phyloP scores from a whole-genome alignment of 176 grass and related monocot genomes.

The Raddia guianensis region DNA sequence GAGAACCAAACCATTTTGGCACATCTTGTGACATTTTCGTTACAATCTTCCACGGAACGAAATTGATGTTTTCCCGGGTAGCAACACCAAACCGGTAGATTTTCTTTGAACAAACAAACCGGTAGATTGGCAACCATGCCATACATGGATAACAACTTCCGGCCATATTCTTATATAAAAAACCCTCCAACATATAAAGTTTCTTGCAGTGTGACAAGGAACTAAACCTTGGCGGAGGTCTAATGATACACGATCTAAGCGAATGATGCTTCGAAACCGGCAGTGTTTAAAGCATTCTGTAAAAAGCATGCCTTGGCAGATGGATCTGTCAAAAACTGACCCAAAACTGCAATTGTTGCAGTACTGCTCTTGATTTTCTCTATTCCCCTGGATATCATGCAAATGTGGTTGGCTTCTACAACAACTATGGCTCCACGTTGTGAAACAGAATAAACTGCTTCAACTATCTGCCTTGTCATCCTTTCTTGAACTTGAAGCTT shows the following conservation, averaged over 20 bases:
- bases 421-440: slow-evolving; percentile 69
- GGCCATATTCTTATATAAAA: not conserved
- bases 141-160: slow-evolving; percentile 2
- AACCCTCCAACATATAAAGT: not conserved
- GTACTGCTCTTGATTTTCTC: slow-evolving; percentile 95
- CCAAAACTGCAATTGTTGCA: slow-evolving; percentile 83
- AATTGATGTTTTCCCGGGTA: not conserved
- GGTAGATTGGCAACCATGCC: slow-evolving; percentile 27
- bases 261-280: slow-evolving; percentile 37
- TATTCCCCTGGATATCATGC: slow-evolving; percentile 95
- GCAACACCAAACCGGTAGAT: slow-evolving; percentile 8
- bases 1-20: slow-evolving; percentile 39
- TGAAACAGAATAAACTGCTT: slow-evolving; percentile 63
- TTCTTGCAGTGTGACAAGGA: not conserved
- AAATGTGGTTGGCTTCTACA: slow-evolving; percentile 90
- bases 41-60: not conserved
- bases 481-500: slow-evolving; percentile 99
- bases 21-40: slow-evolving; percentile 23
- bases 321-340: slow-evolving; percentile 66
- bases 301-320: slow-evolving; percentile 66
- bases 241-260: not conserved
- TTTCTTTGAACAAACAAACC: not conserved
- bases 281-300: slow-evolving; percentile 51
- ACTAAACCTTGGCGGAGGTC: not conserved
- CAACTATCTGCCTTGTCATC: slow-evolving; percentile 95